These are phyloP conservation scores for Solanum neorickii DNA, from an alignment of 257 asterid genomes.

Conservation along the genomic window DNA sequence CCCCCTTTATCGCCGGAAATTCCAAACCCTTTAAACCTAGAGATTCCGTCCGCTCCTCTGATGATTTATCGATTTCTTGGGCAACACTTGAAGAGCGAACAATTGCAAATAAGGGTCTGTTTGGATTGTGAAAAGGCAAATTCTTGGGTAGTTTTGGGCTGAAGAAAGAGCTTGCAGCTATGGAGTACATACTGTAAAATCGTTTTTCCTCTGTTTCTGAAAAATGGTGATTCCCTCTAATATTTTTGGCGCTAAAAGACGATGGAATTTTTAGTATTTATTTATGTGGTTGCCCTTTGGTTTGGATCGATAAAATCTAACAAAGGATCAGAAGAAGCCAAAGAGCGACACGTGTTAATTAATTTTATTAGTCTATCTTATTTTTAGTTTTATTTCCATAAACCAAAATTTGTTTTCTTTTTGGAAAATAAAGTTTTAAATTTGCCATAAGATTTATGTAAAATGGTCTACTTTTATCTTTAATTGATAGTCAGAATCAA, in stretches of 20 bases:
- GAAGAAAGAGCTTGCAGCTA: conserved; percentile 18
- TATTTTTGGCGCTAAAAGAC: conserved; percentile 30
- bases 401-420: neutral
- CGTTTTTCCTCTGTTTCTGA: neutral
- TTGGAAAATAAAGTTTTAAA: neutral
- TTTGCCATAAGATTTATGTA: neutral
- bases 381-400: neutral
- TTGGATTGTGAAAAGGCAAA: conserved; percentile 11
- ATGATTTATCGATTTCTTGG: conserved; percentile 5
- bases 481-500: no score
- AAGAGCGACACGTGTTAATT: neutral
- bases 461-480: neutral
- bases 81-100: conserved; percentile 23
- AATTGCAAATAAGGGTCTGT: neutral
- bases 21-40: conserved; percentile 34
- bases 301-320: neutral
- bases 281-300: conserved; percentile 8
- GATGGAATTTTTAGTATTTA: neutral
- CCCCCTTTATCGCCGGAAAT: conserved; percentile 52
- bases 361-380: neutral
- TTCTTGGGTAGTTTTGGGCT: conserved; percentile 6
- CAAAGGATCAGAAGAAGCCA: neutral
- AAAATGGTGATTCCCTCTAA: neutral
- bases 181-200: conserved; percentile 21
- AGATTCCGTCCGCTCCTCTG: conserved; percentile 8